A percentile compares a stretch with the other conserved stretches of the same genome.
Evolutionary conservation across 2,329 filamentous ascomycete genomes (phyloP).

Genomic region (Aspergillus pseudoterreus): DNA sequence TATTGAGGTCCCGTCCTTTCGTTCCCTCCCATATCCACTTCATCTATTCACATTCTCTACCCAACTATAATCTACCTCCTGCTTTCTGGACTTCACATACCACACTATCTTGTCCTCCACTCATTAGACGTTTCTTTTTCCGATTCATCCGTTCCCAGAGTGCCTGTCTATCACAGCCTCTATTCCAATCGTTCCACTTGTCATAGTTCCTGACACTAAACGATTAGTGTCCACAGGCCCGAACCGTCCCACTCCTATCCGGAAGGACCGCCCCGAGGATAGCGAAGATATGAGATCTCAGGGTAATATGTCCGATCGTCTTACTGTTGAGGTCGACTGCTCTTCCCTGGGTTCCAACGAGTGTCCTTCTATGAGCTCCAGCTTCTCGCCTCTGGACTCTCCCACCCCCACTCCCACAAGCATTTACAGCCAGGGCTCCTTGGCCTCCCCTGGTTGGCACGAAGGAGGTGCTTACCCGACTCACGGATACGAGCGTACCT

Average conservation of each 20-base stretch:
- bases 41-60: constrained; percentile 3
- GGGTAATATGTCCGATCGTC: constrained; percentile 33
- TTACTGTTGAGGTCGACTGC: constrained; percentile 38
- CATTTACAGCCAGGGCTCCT: constrained; percentile 35
- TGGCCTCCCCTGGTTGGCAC: constrained; percentile 36
- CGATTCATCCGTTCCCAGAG: background rate
- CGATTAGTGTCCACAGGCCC: constrained; percentile 24
- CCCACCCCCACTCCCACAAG: constrained; percentile 38
- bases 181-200: background rate
- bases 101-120: background rate
- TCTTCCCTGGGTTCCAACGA: constrained; percentile 37
- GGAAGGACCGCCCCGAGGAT: constrained; percentile 27
- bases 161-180: background rate
- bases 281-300: constrained; percentile 38
- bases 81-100: background rate
- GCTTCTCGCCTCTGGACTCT: constrained; percentile 39
- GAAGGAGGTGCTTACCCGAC: constrained; percentile 26
- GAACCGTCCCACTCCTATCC: constrained; percentile 23
- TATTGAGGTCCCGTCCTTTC: background rate
- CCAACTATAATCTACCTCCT: background rate
- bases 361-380: constrained; percentile 38
- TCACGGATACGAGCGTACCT: constrained; percentile 27
- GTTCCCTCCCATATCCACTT: background rate
- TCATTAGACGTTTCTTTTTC: background rate
- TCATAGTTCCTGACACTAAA: constrained; percentile 15